phyloP scores from a whole-genome alignment of 805 yeast species.

The Monosporozyma unispora region DNA sequence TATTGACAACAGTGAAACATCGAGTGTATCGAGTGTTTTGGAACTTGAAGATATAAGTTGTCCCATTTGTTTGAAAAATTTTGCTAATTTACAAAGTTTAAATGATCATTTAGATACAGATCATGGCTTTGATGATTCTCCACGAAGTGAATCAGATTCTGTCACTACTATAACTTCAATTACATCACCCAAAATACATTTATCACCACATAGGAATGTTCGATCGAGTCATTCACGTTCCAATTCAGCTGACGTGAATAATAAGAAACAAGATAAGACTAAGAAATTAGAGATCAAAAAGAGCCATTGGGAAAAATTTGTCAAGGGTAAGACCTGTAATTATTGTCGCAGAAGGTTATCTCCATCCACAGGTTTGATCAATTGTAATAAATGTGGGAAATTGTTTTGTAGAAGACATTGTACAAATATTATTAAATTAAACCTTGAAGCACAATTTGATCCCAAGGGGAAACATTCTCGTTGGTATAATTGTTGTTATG shows the following conservation, averaged over 20 bases:
- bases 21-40: not conserved
- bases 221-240: not conserved
- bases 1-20: not conserved
- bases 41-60: constrained; percentile 30
- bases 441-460: constrained; percentile 39
- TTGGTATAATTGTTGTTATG: constrained; percentile 63
- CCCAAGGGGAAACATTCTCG: constrained; percentile 36
- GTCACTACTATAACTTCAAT: not conserved
- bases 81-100: constrained; percentile 46
- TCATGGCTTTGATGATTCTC: constrained; percentile 36
- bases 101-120: constrained; percentile 65
- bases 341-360: constrained; percentile 51
- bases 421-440: constrained; percentile 41
- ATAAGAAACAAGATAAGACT: constrained; percentile 16
- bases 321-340: constrained; percentile 19
- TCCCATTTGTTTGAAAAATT: constrained; percentile 60
- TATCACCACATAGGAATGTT: not conserved
- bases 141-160: not conserved
- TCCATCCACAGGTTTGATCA: constrained; percentile 34
- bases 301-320: constrained; percentile 30
- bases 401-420: constrained; percentile 63
- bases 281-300: constrained; percentile 28
- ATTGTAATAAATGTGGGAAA: constrained; percentile 72
- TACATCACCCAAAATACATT: constrained; percentile 1
- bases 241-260: not conserved